phyloP scores from a whole-genome alignment of 306 rosid species.

The Rubus parviflorus region DNA sequence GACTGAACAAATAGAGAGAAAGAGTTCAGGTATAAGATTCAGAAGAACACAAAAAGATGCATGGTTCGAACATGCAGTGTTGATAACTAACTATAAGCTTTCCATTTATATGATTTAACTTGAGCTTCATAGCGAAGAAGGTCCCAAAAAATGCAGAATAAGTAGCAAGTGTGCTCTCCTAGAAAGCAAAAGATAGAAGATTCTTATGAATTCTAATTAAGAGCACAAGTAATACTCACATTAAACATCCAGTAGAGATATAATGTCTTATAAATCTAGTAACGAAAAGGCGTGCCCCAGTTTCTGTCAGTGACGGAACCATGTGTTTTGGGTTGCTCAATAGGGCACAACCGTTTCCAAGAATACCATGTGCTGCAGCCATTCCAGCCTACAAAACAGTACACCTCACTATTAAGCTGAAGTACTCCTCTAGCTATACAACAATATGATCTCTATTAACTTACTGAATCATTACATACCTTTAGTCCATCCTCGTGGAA shows the following conservation, averaged over 20 bases:
- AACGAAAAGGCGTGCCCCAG: conserved; percentile 67
- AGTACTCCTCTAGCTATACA: conserved; percentile 3
- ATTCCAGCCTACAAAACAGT: conserved; percentile 71
- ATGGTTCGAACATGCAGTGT: not conserved
- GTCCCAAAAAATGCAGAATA: not conserved
- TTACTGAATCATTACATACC: conserved; percentile 37
- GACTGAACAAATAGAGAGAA: not conserved
- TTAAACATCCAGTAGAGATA: conserved; percentile 67
- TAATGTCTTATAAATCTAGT: conserved; percentile 60
- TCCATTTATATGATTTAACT: not conserved
- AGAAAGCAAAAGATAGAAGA: not conserved
- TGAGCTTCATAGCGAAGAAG: not conserved
- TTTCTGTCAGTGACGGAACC: conserved; percentile 79
- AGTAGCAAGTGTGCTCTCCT: not conserved
- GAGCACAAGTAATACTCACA: conserved; percentile 48
- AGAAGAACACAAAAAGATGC: not conserved
- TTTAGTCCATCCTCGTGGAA: conserved; percentile 96
- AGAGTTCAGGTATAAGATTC: not conserved
- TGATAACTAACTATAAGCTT: not conserved
- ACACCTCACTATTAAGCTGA: not conserved
- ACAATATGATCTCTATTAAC: not conserved
- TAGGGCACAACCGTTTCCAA: conserved; percentile 54
- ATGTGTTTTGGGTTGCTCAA: conserved; percentile 76
- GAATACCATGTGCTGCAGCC: conserved; percentile 65
- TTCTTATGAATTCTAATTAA: not conserved